Evolutionary conservation across 2,329 filamentous ascomycete genomes (phyloP), one percentile per base, ranked within the genome.

Genomic region (Magnaporthiopsis poae): DNA sequence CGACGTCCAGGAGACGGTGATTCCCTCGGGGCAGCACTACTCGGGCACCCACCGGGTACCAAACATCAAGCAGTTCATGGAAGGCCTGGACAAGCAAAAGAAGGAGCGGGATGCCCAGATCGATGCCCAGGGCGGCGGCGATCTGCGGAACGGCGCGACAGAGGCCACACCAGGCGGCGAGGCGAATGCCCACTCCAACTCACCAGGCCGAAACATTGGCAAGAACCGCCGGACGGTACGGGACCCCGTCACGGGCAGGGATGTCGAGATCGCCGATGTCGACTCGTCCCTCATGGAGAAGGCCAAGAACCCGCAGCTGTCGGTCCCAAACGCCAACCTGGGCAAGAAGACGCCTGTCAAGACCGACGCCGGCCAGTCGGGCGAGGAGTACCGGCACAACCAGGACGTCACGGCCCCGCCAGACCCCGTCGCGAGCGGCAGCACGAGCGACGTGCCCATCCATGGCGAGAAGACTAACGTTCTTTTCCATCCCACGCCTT

Each of bases 401-500:
- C 94, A 97, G 77, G 94, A 98, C 77, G 82, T 96, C 67, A 96
- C 92, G 0, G 91, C 94, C 0, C 94, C 94, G 2, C 94, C 94
- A 1, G 93, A 96, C 70, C 94, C 94, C 0, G 82, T 96, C 27
- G 88, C 88, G 21, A 84, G 88, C 67, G 91, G 92, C 31, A 87
- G 89, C 46, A 98, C 94, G 0, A 93, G 91, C 33, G 95, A 98
- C 77, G 92, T 98, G 1, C 95, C 95, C 3, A 96, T 98, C 67
- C 90, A 93, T 74, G 94, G 93, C 72, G 94, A 98, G 75, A 97
- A 95, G 83, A 98, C 95, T 3, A 97, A 96, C 69, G 88, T 98
- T 25, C 84, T 97, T 36, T 98, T 98, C 77, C 94, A 97, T 76
- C 94, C 95, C 21, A 98, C 94, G 0, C 94, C 94, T 0, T 90